A percentile compares a stretch with the other conserved stretches of the same genome.
Conservation (phyloP, 2,329 filamentous ascomycete species). For the Bisporella sp. region DNA sequence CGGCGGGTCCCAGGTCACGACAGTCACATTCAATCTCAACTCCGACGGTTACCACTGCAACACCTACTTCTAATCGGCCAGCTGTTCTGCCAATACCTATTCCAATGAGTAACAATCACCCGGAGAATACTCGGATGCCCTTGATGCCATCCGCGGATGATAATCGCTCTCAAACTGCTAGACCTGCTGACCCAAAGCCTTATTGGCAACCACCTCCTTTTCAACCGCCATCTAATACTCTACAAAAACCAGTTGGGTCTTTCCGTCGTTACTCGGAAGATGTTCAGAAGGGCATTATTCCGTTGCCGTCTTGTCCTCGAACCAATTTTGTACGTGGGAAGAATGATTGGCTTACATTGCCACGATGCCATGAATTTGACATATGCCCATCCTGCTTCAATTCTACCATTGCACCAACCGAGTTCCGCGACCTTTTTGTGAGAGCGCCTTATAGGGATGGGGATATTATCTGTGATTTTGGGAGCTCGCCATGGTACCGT, state of each 20-base stretch:
- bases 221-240: constrained; percentile 28
- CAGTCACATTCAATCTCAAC: constrained; percentile 10
- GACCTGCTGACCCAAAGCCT: constrained; percentile 12
- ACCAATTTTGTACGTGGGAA: constrained; percentile 53
- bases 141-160: no score
- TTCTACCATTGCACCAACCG: constrained; percentile 59
- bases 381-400: constrained; percentile 79
- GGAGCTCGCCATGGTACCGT: constrained; percentile 69
- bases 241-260: constrained; percentile 36
- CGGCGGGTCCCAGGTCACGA: constrained; percentile 13
- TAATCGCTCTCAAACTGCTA: background rate
- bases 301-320: constrained; percentile 64
- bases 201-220: constrained; percentile 42
- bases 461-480: constrained; percentile 70
- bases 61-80: background rate
- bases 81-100: constrained; percentile 19
- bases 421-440: constrained; percentile 61
- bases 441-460: constrained; percentile 50
- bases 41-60: constrained; percentile 4
- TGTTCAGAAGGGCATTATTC: constrained; percentile 35
- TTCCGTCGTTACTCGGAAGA: constrained; percentile 51
- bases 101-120: constrained; percentile 14
- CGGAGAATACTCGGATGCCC: constrained; percentile 7
- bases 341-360: constrained; percentile 76
- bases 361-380: constrained; percentile 62